These are phyloP conservation scores for Ustilago vetiveriae DNA, from an alignment of 1,284 basidiomycete genomes.

Conservation along the genomic window DNA sequence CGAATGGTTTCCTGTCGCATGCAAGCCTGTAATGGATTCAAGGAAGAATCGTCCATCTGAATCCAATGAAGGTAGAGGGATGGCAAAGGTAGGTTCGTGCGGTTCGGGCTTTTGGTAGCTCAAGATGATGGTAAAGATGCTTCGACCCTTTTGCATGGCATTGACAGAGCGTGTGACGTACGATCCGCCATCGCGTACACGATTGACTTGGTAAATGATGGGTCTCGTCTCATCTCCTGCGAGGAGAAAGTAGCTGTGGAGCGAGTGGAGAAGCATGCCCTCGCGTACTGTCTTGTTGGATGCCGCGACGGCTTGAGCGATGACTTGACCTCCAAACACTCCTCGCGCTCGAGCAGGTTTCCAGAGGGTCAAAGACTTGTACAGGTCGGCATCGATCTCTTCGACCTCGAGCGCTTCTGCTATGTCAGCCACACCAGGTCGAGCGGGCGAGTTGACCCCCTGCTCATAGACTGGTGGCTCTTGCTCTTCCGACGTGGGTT, in stretches of 20 bases:
- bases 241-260: constrained; percentile 63
- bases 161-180: constrained; percentile 62
- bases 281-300: constrained; percentile 54
- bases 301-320: constrained; percentile 59
- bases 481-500: constrained; percentile 52
- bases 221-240: constrained; percentile 51
- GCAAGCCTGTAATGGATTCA: constrained; percentile 40
- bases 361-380: constrained; percentile 57
- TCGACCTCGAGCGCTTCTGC: constrained; percentile 58
- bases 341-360: constrained; percentile 58
- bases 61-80: constrained; percentile 50
- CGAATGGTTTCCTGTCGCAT: constrained; percentile 35
- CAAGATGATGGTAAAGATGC: constrained; percentile 59
- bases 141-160: constrained; percentile 52
- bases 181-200: constrained; percentile 62
- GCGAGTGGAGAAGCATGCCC: constrained; percentile 51
- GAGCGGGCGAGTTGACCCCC: constrained; percentile 43
- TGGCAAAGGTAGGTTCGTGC: constrained; percentile 55
- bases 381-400: constrained; percentile 55
- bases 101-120: constrained; percentile 64
- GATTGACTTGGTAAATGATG: constrained; percentile 59
- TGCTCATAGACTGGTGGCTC: constrained; percentile 51
- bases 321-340: constrained; percentile 65
- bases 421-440: constrained; percentile 29
- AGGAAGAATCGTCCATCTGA: constrained; percentile 11